phyloP scores from a whole-genome alignment of 2,329 filamentous ascomycete species.

The Plenodomus biglobosus region DNA sequence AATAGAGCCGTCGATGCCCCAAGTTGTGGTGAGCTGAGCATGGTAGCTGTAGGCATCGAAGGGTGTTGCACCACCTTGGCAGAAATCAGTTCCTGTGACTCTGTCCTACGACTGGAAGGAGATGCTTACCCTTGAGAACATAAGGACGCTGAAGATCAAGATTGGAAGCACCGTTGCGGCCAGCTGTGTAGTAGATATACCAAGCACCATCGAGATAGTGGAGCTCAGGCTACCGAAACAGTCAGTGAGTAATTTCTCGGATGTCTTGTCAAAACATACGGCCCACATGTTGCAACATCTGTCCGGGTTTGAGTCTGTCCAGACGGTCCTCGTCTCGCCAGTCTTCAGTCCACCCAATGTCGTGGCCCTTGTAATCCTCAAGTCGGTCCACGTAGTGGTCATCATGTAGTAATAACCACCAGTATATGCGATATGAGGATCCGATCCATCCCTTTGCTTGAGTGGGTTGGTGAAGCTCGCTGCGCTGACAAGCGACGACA shows the following conservation, averaged over 20 bases:
- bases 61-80: conserved; percentile 53
- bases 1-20: conserved; percentile 56
- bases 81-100: background rate
- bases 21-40: conserved; percentile 49
- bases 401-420: conserved; percentile 61
- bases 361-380: conserved; percentile 57
- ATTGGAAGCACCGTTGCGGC: conserved; percentile 43
- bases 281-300: conserved; percentile 58
- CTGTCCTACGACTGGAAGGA: no score
- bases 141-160: conserved; percentile 56
- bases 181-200: conserved; percentile 62
- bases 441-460: conserved; percentile 53
- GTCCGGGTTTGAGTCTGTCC: conserved; percentile 50
- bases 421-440: conserved; percentile 56
- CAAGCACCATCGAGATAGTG: conserved; percentile 53
- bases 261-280: conserved; percentile 5
- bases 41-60: conserved; percentile 57
- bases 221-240: conserved; percentile 49
- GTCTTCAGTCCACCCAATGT: conserved; percentile 60
- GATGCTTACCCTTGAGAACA: conserved; percentile 52
- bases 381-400: conserved; percentile 58
- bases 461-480: conserved; percentile 57
- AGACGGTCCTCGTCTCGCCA: conserved; percentile 55
- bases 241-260: background rate
- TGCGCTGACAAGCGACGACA: conserved; percentile 29